Percentiles rank a stretch among this genome's conserved stretches.
Evolutionary conservation across 495 filamentous ascomycete species (phyloP).

Genomic region (Daldinia decipiens): DNA sequence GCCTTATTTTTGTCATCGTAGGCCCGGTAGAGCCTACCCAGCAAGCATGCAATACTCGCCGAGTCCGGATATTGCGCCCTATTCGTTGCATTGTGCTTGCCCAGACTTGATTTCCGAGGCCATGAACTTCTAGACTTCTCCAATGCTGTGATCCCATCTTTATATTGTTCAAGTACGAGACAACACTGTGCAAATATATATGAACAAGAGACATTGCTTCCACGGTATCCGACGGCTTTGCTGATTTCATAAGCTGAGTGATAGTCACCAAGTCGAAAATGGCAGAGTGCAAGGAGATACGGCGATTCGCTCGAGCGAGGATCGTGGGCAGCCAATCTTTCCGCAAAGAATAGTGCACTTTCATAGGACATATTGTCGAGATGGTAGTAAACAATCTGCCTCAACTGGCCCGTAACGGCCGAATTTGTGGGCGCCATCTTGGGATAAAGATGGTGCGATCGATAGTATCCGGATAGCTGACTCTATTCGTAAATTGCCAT

Average conservation of each 20-base stretch:
- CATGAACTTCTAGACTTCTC: conserved; percentile 78
- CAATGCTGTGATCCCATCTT: conserved; percentile 81
- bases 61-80: conserved; percentile 82
- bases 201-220: conserved; percentile 83
- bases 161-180: conserved; percentile 76
- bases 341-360: conserved; percentile 92
- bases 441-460: conserved; percentile 25
- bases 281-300: conserved; percentile 84
- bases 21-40: conserved; percentile 86
- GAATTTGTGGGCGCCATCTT: conserved; percentile 77
- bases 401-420: conserved; percentile 76
- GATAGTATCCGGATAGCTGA: conserved; percentile 14
- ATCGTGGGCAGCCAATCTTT: conserved; percentile 85
- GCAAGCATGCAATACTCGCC: conserved; percentile 78
- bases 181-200: conserved; percentile 93
- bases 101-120: conserved; percentile 75
- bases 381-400: conserved; percentile 89
- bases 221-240: conserved; percentile 68
- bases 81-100: conserved; percentile 76
- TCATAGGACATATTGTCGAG: conserved; percentile 88
- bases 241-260: conserved; percentile 73
- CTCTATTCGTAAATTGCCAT: conserved; percentile 46
- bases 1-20: conserved; percentile 84
- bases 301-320: conserved; percentile 78
- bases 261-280: conserved; percentile 81